These are phyloP conservation scores for Cyclotella sp. DNA, from an alignment of 108 stramenopile species.

Conservation along the genomic window DNA sequence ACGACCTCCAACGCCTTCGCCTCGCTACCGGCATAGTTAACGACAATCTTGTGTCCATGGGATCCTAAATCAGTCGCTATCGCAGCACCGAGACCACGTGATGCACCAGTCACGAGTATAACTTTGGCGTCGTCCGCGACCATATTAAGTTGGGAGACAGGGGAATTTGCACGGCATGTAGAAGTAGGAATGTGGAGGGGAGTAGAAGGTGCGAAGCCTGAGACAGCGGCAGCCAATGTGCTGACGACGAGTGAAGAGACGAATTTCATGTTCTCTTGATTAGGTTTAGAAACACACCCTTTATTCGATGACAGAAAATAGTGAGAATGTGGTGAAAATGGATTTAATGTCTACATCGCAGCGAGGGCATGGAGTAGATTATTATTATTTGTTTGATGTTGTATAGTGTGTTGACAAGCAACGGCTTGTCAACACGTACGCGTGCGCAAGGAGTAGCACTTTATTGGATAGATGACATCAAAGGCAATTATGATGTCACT, in stretches of 20 bases:
- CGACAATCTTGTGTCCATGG: conserved; percentile 91
- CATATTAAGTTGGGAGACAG: conserved; percentile 64
- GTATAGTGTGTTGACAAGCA: too few species aligned
- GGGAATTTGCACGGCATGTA: conserved; percentile 21
- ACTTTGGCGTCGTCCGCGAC: conserved; percentile 89
- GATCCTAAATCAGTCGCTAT: conserved; percentile 93
- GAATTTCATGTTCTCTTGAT: conserved; percentile 33
- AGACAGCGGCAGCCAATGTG: conserved; percentile 35
- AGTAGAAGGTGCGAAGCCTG: conserved; percentile 47
- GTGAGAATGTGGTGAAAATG: not conserved
- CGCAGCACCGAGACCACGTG: conserved; percentile 91
- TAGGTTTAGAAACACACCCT: not conserved
- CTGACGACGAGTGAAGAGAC: conserved; percentile 32
- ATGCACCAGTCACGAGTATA: conserved; percentile 91
- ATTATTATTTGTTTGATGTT: too few species aligned
- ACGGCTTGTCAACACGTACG: too few species aligned
- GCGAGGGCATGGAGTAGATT: too few species aligned
- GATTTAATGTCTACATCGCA: too few species aligned
- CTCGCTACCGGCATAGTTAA: conserved; percentile 93
- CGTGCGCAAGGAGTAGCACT: too few species aligned
- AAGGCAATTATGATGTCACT: too few species aligned
- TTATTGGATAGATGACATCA: too few species aligned
- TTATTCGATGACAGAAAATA: not conserved
- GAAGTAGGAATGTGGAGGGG: conserved; percentile 30
- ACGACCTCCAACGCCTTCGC: conserved; percentile 86